Base-by-base conservation (phyloP, 345 rosid species). In the Bretschneidera sinensis region DNA sequence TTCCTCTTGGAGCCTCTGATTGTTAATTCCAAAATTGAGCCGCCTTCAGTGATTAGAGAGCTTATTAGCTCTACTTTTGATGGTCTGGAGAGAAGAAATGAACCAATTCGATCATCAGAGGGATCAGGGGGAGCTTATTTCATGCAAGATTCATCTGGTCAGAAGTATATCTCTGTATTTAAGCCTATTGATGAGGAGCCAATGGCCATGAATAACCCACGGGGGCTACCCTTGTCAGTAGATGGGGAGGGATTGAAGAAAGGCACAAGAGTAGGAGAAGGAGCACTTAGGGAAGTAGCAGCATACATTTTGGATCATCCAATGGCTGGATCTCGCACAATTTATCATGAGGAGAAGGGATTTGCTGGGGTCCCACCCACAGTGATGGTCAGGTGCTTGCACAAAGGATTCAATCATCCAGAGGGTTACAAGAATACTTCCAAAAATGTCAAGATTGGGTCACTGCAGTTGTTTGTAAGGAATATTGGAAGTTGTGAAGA, bases 141-240 rank as follows among this genome's bases (percentile, higher is more conserved):
- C 62, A 88, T 91, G 97, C 87, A 75, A 77, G 91, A 91, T 68
- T 58, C 71, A 43, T 79, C 85, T 15, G 91, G 91, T 61, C 69
- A 69, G 65, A 76, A 74, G 23, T 85, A 75, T 61, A 69, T 80
- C 43, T 84, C 97, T 7, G 89, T 91, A 64, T 88, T 91, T 57
- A 91, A 91, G 69, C 97, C 97, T 55, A 71, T 74, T 43, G 96
- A 91, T 64, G 97, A 91, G 76, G 97, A 91, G 65, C 97, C 97
- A 55, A 74, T 84, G 88, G 91, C 97, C 51, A 75, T 81, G 61
- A 91, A 85, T 69, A 91, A 91, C 57, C 97, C 96, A 5, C 80
- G 47, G 11, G 94, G 85, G 23, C 72, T 77, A 28, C 74, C 86
- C 17, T 21, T 84, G 68, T 88, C 96, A 19, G 48, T 72, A 15